Base-by-base conservation (phyloP, 306 rosid genomes). In the Fragaria nilgerrensis region DNA sequence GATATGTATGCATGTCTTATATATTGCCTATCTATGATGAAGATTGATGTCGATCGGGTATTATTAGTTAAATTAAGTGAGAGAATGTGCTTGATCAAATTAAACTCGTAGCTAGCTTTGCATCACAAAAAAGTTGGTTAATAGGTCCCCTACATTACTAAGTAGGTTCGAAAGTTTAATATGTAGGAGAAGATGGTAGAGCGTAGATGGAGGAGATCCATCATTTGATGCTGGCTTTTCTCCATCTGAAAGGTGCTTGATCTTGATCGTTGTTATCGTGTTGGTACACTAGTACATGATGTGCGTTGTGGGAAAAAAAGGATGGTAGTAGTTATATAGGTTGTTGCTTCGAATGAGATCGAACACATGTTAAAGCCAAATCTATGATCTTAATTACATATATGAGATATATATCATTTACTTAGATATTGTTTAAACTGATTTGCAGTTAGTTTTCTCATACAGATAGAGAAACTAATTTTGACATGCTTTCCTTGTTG, bases 271-370 rank as follows among this genome's bases (percentile, higher is more conserved):
- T 79, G 85, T 75, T 76, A 45, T 58, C 69, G 5, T 61, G 44
- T 32, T 58, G 14, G 78, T 56, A n/a, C 61, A 53, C 64, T 23
- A 62, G 68, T 63, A 63, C 68, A 17, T 64, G 70, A 15, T 34
- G 74, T 34, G 82, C 23, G 67, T 55, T 72, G 71, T 27, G 68
- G 27, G 22, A 5, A 59, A 64, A n/a, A 79, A 64, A 44, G 0
- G 13, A 44, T 9, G 73, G 82, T 16, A 76, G 34, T 16, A 45
- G 75, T 63, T 13, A 27, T 14, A 70, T 14, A 74, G 68, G 64
- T 83, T 77, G 86, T 83, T 86, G 82, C 36, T 32, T 32, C 36
- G 36, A 77, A 84, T 23, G 79, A 81, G 74, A 77, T 79, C 77
- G 64, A 62, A 62, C 49, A 8, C 78, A 78, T 74, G 75, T 74